Percentiles rank a stretch among this genome's conserved stretches.
These are phyloP conservation scores for Plectosphaerella plurivora DNA, from an alignment of 2,329 filamentous ascomycete genomes.

Conservation along the genomic window DNA sequence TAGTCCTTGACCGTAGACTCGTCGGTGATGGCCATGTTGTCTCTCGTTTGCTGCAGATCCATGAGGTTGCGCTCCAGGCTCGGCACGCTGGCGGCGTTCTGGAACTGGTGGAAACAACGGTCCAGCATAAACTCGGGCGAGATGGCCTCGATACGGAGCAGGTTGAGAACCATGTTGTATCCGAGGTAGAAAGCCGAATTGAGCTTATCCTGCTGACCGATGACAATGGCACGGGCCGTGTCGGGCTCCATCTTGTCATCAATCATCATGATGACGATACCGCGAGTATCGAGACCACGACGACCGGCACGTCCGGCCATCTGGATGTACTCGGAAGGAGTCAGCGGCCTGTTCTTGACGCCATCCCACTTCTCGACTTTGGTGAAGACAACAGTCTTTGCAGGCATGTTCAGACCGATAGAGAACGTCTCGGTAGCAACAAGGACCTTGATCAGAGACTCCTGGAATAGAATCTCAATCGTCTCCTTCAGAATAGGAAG, in stretches of 20 bases:
- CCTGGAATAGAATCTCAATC: conserved; percentile 98
- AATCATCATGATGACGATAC: conserved; percentile 99
- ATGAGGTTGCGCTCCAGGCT: conserved; percentile 78
- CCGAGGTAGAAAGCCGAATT: conserved; percentile 97
- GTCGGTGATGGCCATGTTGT: conserved; percentile 73
- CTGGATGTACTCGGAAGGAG: conserved; percentile 94
- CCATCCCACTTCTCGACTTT: conserved; percentile 96
- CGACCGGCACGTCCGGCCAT: conserved; percentile 97
- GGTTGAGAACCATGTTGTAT: conserved; percentile 98
- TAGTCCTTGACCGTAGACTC: conserved; percentile 91
- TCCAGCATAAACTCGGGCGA: conserved; percentile 99
- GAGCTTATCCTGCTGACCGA: conserved; percentile 92
- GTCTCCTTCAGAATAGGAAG: conserved; percentile 96
- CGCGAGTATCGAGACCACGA: conserved; percentile 93
- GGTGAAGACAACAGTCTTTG: conserved; percentile 98
- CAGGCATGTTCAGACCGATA: conserved; percentile 98
- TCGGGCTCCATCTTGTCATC: conserved; percentile 93
- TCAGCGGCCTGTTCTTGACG: conserved; percentile 72
- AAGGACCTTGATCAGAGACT: conserved; percentile 94
- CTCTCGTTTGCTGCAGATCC: conserved; percentile 70
- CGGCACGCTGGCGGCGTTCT: conserved; percentile 86
- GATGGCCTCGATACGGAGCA: conserved; percentile 97
- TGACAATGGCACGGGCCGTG: conserved; percentile 90
- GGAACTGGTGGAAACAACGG: conserved; percentile 96
- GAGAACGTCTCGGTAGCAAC: conserved; percentile 99